These are phyloP conservation scores for Cyberlindnera japonica DNA, from an alignment of 805 yeast genomes.

Conservation along the genomic window DNA sequence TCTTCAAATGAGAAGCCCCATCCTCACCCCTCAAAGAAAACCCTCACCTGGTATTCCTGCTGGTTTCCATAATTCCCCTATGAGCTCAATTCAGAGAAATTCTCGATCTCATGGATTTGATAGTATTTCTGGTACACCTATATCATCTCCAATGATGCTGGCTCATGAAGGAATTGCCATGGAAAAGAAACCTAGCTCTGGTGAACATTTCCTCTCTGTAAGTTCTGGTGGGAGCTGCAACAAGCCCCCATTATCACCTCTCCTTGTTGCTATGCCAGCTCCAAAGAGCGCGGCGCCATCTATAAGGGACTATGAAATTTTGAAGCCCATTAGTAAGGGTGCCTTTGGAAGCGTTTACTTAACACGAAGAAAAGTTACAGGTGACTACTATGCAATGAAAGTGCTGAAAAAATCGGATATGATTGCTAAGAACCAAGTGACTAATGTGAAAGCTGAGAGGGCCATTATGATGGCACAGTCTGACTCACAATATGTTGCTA, in stretches of 20 bases:
- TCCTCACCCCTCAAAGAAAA: conserved; percentile 30
- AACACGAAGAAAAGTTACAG: conserved; percentile 78
- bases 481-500: conserved; percentile 90
- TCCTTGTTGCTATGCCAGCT: conserved; percentile 63
- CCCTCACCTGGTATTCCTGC: conserved; percentile 24
- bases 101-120: conserved; percentile 22
- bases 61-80: conserved; percentile 39
- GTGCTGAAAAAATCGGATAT: conserved; percentile 89
- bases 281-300: conserved; percentile 55
- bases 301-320: conserved; percentile 81
- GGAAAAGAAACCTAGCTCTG: conserved; percentile 26
- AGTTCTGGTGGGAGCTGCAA: conserved; percentile 23
- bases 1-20: conserved; percentile 28
- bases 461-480: conserved; percentile 98
- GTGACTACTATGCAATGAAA: conserved; percentile 94
- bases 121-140: conserved; percentile 39
- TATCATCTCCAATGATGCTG: conserved; percentile 53
- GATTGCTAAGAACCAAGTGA: conserved; percentile 95
- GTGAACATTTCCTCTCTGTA: conserved; percentile 28
- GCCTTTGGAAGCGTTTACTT: conserved; percentile 96
- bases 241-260: conserved; percentile 76
- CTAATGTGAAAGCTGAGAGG: conserved; percentile 90
- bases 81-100: conserved; percentile 61
- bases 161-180: conserved; percentile 39
- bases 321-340: conserved; percentile 93